Base-by-base conservation (phyloP, 306 rosid species). In the Canavalia ensiformis region DNA sequence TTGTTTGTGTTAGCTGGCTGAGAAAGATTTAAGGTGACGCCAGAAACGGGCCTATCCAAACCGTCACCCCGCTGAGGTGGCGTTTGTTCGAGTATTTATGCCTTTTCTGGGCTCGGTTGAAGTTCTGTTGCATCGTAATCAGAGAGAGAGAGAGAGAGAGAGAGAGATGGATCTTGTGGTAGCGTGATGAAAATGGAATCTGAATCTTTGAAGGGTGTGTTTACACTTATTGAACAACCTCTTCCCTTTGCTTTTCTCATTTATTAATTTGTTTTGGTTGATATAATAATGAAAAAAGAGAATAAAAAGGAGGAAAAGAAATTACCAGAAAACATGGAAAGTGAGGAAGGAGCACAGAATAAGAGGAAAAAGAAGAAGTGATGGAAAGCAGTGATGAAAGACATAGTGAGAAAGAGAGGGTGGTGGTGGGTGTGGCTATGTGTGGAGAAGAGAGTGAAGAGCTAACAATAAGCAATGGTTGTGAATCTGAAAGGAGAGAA, bases 271-370 rank as follows among this genome's bases (percentile, higher is more conserved):
- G 5, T 34, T 2, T 46, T 2, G 25, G 25, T 18, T 68, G 18
- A 50, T 0, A 68, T 3, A 41, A 64, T 33, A 34, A 34, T 8
- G 65, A 44, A 1, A 5, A 34, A 4, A 18, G 30, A 12, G 2
- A 63, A 6, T 0, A 0, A 60, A 3, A 0, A 33, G 50, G 39
- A 42, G 0, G 4, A 28, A 52, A 68, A 59, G 18, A 2, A 33
- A 11, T 80, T 87, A 90, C 94, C 94, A 57, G 87, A 81, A 35
- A 85, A 73, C 4, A 45, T 52, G 68, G 81, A 79, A 79, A 86
- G 78, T 29, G 68, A 68, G 0, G 91, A 73, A 81, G 82, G 77
- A 13, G 81, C 45, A 0, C 83, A 87, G 5, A 79, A 12, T 41
- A 85, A 77, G 59, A 12, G 85, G 11, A 83, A 75, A 55, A 85